Evolutionary conservation across 768 basidiomycete species (phyloP).

Genomic region (Dacryopinax primogenitus): DNA sequence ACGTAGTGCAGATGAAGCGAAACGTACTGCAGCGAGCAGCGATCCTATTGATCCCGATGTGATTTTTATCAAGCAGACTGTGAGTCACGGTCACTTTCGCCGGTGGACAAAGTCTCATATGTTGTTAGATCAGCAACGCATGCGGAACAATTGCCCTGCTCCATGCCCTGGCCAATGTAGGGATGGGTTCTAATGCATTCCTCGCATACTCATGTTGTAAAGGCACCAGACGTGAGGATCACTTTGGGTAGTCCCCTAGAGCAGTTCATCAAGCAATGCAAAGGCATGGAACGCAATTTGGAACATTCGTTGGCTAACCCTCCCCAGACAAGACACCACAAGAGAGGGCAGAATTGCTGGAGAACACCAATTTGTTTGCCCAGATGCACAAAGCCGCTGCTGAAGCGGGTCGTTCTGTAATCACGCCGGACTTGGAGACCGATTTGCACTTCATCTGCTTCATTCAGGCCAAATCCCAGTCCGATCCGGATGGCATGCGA

Average conservation of each 20-base stretch:
- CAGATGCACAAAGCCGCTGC: conserved; percentile 65
- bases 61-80: conserved; percentile 86
- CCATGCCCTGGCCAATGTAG: conserved; percentile 70
- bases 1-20: conserved; percentile 47
- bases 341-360: conserved; percentile 63
- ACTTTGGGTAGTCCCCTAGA: conserved; percentile 46
- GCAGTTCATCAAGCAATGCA: conserved; percentile 51
- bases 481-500: conserved; percentile 27
- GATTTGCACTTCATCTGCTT: conserved; percentile 84
- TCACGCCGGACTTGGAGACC: conserved; percentile 52
- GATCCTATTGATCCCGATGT: conserved; percentile 49
- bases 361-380: conserved; percentile 62
- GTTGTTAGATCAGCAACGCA: conserved; percentile 58
- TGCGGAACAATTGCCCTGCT: conserved; percentile 82
- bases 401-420: conserved; percentile 26
- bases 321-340: conserved; percentile 48
- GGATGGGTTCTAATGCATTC: conserved; percentile 21
- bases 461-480: conserved; percentile 43
- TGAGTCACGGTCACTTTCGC: conserved; percentile 24
- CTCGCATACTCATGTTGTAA: neutral
- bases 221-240: conserved; percentile 38
- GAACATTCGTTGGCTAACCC: neutral
- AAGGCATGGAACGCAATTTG: conserved; percentile 30
- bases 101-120: neutral
- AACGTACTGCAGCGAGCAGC: conserved; percentile 34